Base-by-base conservation (phyloP, 371 early-diverging fungal genomes). In the Mortierella sp. region DNA sequence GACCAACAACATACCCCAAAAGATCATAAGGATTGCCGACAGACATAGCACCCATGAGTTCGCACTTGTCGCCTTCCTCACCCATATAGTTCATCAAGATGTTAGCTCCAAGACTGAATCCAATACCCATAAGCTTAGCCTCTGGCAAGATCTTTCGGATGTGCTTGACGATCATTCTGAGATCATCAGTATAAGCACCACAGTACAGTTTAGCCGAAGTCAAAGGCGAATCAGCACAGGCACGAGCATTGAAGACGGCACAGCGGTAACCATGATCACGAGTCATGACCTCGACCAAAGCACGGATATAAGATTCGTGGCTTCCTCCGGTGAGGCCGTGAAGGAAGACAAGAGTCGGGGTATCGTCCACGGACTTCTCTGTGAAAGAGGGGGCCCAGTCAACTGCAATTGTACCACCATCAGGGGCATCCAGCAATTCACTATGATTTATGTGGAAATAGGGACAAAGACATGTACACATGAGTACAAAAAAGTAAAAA, bases 311-410 rank as follows among this genome's bases (percentile, higher is more conserved):
- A 7, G 92, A 88, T 79, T 97, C 97, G 81, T 94, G 92, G 45
- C 91, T 85, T 40, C 96, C 96, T 31, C 98, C 98, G 0, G 96
- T 96, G 64, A 98, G 83, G 8, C 98, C 97, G 83, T 96, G 97
- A 22, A 95, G 84, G 35, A 96, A 84, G 0, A 98, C 87, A 31
- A 96, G 77, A 12, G 90, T 93, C 1, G 95, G 92, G 28, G 77
- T 69, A 70, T 87, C 83, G 61, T 86, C 87, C 6, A 83, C 82
- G 19, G 90, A 86, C 74, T 86, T 83, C 28, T 83, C 67, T 34
- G 56, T 80, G 22, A 85, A 76, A 29, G 85, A 85, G 4, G 91
- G 92, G 7, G 88, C 83, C 97, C 97, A 98, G 85, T 98, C 98
- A 35, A 98, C 72, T 2, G 97, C 90, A 31, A 96, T 76, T 35